phyloP scores from a whole-genome alignment of 208 protist genomes.

The Leishmania guyanensis region DNA sequence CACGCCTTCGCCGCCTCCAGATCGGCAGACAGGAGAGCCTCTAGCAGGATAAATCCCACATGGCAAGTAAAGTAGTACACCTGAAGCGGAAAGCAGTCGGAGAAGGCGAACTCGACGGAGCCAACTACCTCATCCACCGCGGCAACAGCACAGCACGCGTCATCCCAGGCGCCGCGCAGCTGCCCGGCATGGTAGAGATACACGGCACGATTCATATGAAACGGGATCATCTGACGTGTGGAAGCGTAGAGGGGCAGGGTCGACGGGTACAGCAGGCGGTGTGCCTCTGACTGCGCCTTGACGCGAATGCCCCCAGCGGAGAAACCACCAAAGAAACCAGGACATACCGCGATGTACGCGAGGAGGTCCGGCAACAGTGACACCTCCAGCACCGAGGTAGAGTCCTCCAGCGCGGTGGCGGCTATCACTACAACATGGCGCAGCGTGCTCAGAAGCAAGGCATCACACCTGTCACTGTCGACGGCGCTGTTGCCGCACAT shows the following conservation, averaged over 20 bases:
- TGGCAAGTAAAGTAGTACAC: conserved; percentile 65
- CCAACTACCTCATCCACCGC: conserved; percentile 77
- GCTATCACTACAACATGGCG: conserved; percentile 43
- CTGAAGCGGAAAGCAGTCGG: conserved; percentile 65
- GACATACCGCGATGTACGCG: conserved; percentile 63
- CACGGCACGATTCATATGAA: conserved; percentile 67
- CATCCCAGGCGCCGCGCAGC: conserved; percentile 62
- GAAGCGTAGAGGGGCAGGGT: conserved; percentile 49
- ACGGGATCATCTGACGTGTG: conserved; percentile 62
- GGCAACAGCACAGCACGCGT: conserved; percentile 67
- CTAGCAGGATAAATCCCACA: conserved; percentile 44
- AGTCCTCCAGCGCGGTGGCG: conserved; percentile 72
- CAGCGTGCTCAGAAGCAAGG: conserved; percentile 32
- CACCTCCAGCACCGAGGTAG: conserved; percentile 42
- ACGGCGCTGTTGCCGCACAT: neutral
- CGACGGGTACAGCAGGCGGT: conserved; percentile 55
- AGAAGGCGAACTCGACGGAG: conserved; percentile 73
- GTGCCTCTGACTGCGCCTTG: conserved; percentile 26
- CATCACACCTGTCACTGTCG: conserved; percentile 1
- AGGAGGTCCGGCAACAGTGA: conserved; percentile 54
- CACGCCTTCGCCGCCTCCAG: conserved; percentile 35
- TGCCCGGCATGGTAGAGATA: conserved; percentile 39
- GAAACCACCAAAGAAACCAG: conserved; percentile 77
- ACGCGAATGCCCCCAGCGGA: conserved; percentile 41
- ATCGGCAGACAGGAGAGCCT: conserved; percentile 43